Evolutionary conservation across 345 rosid species (phyloP).

Genomic region (Ceriops tagal): DNA sequence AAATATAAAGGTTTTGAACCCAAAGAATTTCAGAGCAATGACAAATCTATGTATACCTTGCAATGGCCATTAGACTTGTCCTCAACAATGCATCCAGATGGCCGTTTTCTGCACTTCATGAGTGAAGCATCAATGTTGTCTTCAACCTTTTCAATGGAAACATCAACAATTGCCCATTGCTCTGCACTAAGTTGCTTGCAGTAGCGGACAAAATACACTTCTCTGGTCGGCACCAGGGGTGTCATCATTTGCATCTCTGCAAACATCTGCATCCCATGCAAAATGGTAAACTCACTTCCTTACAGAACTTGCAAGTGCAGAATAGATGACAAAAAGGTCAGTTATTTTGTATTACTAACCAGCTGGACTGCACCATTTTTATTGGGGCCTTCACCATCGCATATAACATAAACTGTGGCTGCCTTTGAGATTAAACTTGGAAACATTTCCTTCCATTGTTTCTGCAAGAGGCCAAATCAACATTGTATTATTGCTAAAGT

Average conservation of each 20-base stretch:
- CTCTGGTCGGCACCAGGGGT: slow-evolving; percentile 88
- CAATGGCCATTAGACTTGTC: slow-evolving; percentile 91
- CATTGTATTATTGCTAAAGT: not conserved
- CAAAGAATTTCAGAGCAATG: no score
- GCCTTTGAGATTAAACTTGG: slow-evolving; percentile 92
- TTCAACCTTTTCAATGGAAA: slow-evolving; percentile 75
- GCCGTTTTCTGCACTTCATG: slow-evolving; percentile 80
- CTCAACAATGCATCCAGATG: slow-evolving; percentile 93
- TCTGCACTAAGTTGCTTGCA: slow-evolving; percentile 78
- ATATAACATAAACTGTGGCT: slow-evolving; percentile 68
- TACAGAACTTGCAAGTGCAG: not conserved
- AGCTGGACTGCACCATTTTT: slow-evolving; percentile 74
- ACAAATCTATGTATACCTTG: slow-evolving; percentile 40
- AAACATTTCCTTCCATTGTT: slow-evolving; percentile 96
- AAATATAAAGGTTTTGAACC: no score
- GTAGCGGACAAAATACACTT: slow-evolving; percentile 78
- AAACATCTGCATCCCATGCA: slow-evolving; percentile 66
- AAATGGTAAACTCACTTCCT: not conserved
- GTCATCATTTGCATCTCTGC: slow-evolving; percentile 94
- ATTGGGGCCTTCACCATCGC: slow-evolving; percentile 72
- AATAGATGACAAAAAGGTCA: not conserved
- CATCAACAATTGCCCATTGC: slow-evolving; percentile 91
- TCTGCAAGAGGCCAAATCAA: slow-evolving; percentile 34
- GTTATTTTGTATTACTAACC: slow-evolving; percentile 40
- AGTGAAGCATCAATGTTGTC: slow-evolving; percentile 81